Evolutionary conservation across 2,329 filamentous ascomycete species (phyloP).

Genomic region (Penicillium concentricum): DNA sequence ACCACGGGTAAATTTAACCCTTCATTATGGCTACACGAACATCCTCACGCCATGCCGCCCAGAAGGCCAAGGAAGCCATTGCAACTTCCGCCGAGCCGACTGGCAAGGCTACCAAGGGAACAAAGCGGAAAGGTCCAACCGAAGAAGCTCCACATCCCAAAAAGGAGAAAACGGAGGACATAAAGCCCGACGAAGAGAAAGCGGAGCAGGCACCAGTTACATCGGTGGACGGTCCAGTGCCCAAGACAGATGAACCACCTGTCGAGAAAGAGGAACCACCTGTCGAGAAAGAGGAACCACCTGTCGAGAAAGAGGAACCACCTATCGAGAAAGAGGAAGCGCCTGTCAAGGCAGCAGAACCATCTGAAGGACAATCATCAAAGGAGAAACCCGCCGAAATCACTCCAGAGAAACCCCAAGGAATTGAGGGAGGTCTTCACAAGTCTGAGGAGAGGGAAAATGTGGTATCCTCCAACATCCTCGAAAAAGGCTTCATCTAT

Average conservation of each 20-base stretch:
- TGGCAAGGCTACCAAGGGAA: constrained; percentile 28
- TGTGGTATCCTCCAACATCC: constrained; percentile 59
- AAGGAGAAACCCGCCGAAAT: constrained; percentile 14
- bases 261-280: neutral
- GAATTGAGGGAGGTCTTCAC: constrained; percentile 45
- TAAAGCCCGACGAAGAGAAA: constrained; percentile 14
- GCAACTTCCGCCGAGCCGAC: constrained; percentile 31
- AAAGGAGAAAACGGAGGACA: constrained; percentile 37
- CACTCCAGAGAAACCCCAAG: constrained; percentile 8
- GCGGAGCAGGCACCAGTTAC: constrained; percentile 17
- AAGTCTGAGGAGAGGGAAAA: constrained; percentile 53
- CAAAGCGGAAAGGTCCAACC: constrained; percentile 41
- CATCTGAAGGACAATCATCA: constrained; percentile 3
- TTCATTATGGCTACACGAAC: constrained; percentile 35
- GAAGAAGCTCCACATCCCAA: constrained; percentile 34
- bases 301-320: constrained; percentile 10
- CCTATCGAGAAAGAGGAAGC: no score
- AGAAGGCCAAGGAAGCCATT: constrained; percentile 45
- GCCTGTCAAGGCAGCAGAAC: no score
- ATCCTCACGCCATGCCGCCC: constrained; percentile 45
- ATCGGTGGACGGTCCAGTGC: neutral
- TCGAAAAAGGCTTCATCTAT: constrained; percentile 88
- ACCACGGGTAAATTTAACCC: no score
- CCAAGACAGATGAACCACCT: constrained; percentile 7
- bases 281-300: constrained; percentile 13